Conservation (phyloP, 768 basidiomycete species). For the Suillus occidentalis region DNA sequence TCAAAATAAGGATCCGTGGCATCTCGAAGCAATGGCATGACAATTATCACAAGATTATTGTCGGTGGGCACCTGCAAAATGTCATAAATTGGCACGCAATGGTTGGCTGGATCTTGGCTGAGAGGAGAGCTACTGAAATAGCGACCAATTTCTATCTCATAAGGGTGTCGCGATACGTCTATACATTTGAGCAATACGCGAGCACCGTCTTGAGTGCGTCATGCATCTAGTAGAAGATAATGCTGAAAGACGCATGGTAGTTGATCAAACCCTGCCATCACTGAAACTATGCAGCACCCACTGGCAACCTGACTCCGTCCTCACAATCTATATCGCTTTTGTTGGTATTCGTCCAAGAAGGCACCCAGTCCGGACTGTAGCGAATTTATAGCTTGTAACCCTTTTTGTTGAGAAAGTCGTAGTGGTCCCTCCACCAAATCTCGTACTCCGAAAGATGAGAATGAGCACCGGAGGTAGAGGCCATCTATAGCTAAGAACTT, state of each 20-base stretch:
- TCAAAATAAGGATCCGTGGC: constrained; percentile 18
- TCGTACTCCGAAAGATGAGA: too few relatives aligned
- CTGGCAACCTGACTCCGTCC: too few relatives aligned
- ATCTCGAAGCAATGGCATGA: constrained; percentile 24
- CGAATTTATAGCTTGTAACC: too few relatives aligned
- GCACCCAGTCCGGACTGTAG: too few relatives aligned
- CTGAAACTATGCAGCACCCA: too few relatives aligned
- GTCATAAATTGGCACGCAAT: constrained; percentile 24
- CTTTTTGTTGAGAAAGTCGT: too few relatives aligned
- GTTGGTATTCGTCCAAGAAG: too few relatives aligned
- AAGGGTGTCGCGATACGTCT: constrained; percentile 8
- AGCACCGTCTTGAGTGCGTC: constrained; percentile 21
- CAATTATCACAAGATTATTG: constrained; percentile 16
- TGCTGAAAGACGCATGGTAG: background rate
- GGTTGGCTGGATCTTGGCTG: constrained; percentile 15
- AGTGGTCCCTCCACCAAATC: too few relatives aligned
- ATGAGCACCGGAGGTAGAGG: too few relatives aligned
- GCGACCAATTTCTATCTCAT: constrained; percentile 18
- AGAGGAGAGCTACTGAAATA: constrained; percentile 12
- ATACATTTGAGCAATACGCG: constrained; percentile 30
- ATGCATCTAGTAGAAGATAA: constrained; percentile 24
- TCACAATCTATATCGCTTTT: too few relatives aligned
- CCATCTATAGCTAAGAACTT: too few relatives aligned
- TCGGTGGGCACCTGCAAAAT: constrained; percentile 9
- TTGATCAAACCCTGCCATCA: too few relatives aligned